Base-by-base conservation (phyloP, 768 basidiomycete genomes). In the Suillus ampliporus region DNA sequence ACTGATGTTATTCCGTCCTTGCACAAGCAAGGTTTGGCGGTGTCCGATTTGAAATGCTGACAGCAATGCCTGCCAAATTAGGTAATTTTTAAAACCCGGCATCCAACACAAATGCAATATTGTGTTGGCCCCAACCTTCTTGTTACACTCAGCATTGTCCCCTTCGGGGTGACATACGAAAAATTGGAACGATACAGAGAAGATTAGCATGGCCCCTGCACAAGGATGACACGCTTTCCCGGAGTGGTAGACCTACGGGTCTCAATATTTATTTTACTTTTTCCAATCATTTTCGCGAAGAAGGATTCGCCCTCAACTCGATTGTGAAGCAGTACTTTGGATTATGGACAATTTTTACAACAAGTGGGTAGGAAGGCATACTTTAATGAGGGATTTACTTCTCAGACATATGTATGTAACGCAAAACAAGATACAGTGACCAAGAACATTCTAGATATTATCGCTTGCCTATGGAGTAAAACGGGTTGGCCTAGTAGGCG, bases 161-260 rank as follows among this genome's bases (percentile, higher is more conserved):
- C 88, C 88, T 90, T 90, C 88, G 88, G 89, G 88, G 91, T 89
- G 89, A 88, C 91, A 91, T 90, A 92, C 88, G 89, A 91, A 95
- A 94, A 93, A 91, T 95, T 94, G 94, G 92, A 95, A 95, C 93
- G 91, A 95, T 96, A 95, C 94, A 95, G 94, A 97, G 95, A 96
- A 96, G 95, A 95, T 97, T 95, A 96, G 95, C 95, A 97, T 97
- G 92, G 95, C 94, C 95, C 95, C 95, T 97, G 95, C 95, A 97
- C 94, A 97, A 97, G 95, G 95, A 97, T 96, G 95, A 95, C 95
- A 96, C 92, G 91, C 91, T 93, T 91, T 90, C 85, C 89, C 89
- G 89, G 90, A 91, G 90, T 91, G 89, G 90, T 90, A 90, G 76
- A 76, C 76, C 75, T 78, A 78, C 75, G 75, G 76, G 76, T 76